Conservation (phyloP, 352 stramenopile species). For the Stephanocyclus meneghinianus region DNA sequence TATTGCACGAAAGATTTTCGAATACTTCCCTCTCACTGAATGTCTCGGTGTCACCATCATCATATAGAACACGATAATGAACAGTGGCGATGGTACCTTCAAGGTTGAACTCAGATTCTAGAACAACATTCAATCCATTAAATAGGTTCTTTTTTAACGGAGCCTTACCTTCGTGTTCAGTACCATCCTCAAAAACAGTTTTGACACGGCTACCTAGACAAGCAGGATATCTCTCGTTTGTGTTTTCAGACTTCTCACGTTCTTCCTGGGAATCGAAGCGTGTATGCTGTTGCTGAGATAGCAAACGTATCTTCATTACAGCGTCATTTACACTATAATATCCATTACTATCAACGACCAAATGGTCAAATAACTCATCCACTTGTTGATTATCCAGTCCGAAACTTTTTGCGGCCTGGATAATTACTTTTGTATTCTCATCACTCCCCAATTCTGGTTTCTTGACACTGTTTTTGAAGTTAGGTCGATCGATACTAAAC, state of each 20-base stretch:
- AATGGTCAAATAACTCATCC: conserved; percentile 22
- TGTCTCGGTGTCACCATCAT: conserved; percentile 46
- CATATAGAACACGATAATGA: conserved; percentile 40
- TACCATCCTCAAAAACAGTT: conserved; percentile 43
- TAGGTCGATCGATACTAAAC: conserved; percentile 16
- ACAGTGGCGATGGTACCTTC: conserved; percentile 30
- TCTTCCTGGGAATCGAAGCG: not conserved
- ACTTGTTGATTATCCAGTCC: conserved; percentile 19
- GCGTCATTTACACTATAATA: conserved; percentile 47
- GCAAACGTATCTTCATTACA: conserved; percentile 18
- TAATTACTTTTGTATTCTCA: conserved; percentile 37
- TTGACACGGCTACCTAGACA: conserved; percentile 35
- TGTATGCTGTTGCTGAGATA: conserved; percentile 5
- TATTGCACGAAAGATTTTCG: conserved; percentile 28
- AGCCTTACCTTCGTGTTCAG: conserved; percentile 32
- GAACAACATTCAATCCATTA: not conserved
- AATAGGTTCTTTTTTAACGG: not conserved
- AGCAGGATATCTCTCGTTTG: not conserved
- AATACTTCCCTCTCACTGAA: conserved; percentile 29
- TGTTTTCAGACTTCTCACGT: not conserved
- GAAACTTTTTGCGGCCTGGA: conserved; percentile 13
- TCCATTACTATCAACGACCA: conserved; percentile 20
- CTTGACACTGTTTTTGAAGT: not conserved
- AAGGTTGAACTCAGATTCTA: not conserved
- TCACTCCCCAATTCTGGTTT: not conserved